A percentile compares a stretch with the other conserved stretches of the same genome.
phyloP scores from a whole-genome alignment of 345 rosid species.

The Raphanus sativus region DNA sequence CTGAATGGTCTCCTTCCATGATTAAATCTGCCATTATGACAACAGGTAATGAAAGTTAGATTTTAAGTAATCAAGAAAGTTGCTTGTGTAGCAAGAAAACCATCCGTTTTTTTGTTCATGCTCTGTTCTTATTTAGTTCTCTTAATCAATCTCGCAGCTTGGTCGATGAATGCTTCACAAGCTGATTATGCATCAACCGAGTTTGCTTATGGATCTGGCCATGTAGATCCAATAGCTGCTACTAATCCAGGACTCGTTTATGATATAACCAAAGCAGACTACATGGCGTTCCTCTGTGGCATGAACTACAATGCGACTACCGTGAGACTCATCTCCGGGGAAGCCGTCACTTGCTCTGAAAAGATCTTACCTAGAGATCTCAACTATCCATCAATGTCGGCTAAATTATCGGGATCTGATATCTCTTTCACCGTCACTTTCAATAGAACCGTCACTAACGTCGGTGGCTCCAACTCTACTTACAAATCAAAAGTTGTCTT shows the following conservation, averaged over 20 bases:
- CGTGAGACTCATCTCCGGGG: slow-evolving; percentile 35
- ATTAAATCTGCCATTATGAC: slow-evolving; percentile 50
- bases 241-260: slow-evolving; percentile 42
- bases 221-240: slow-evolving; percentile 42
- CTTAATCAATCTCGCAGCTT: slow-evolving; percentile 30
- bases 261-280: slow-evolving; percentile 27
- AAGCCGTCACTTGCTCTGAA: slow-evolving; percentile 37
- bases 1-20: slow-evolving; percentile 56
- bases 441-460: slow-evolving; percentile 55
- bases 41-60: slow-evolving; percentile 23
- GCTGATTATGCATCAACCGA: background rate
- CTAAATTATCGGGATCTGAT: background rate
- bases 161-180: slow-evolving; percentile 18
- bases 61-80: background rate
- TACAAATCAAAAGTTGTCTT: slow-evolving; percentile 40
- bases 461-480: slow-evolving; percentile 44
- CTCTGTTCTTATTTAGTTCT: background rate
- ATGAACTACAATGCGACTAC: slow-evolving; percentile 17
- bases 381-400: slow-evolving; percentile 29
- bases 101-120: background rate
- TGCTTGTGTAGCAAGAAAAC: background rate
- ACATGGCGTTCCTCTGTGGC: slow-evolving; percentile 31
- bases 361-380: slow-evolving; percentile 13
- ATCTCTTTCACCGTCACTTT: slow-evolving; percentile 33
- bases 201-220: slow-evolving; percentile 42